Base-by-base conservation (phyloP, 192 early-diverging fungal genomes). In the Fimicolochytrium jonesii region DNA sequence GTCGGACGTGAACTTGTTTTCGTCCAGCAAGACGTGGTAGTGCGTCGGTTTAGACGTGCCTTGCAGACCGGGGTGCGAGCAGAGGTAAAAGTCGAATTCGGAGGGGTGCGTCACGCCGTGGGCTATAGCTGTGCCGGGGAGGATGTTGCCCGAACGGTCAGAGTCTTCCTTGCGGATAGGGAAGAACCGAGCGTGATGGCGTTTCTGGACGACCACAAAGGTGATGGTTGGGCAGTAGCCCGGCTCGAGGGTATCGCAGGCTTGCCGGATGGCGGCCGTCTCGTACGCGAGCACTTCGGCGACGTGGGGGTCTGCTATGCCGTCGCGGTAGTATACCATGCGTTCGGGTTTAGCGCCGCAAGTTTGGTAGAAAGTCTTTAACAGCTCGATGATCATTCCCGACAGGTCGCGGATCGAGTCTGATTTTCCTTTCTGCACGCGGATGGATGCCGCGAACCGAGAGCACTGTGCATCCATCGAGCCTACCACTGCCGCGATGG, bases 21-120 rank as follows among this genome's bases (percentile, higher is more conserved):
- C 93, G 54, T 98, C 91, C 56, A 87, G 77, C 34, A 98, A 68
- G 15, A 95, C 92, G 47, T 88, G 85, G 82, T 98, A 98, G 65
- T 91, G 90, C 0, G 88, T 89, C 0, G 94, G 93, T 29, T 92
- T 88, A 13, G 91, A 92, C 1, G 94, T 95, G 31, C 95, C 94
- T 68, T 94, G 92, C 22, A 94, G 80, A 43, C 94, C 92, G 0
- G 88, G 85, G 56, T 98, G 95, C 17, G 92, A 88, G 58, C 88
- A 90, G 20, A 98, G 72, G 73, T 82, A 86, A 57, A 85, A 86
- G 42, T 86, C 84, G 51, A 82, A 84, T 50, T 81, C 73, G 15
- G 39, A 56, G 4, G 78, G 81, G 44, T 84, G 78, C 0, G 81
- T 82, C 34, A 82, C 67, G 13, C 77, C 73, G 15, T 71, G 70